Evolutionary conservation across 2,329 filamentous ascomycete species (phyloP), one percentile per base, ranked within the genome.

Genomic region (Trichoderma oligosporum): DNA sequence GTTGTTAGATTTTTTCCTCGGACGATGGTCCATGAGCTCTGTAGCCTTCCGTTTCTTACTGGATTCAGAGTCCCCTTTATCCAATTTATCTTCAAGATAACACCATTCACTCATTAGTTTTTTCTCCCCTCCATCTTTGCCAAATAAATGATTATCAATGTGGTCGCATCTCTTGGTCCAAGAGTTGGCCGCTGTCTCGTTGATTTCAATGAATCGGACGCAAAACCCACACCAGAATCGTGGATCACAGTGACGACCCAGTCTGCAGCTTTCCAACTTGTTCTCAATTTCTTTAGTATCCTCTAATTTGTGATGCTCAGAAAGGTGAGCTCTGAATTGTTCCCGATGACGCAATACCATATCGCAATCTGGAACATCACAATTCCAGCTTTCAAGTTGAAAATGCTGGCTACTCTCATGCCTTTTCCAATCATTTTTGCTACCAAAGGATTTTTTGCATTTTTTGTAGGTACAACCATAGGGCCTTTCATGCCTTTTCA

Each of bases 201-300:
- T 67, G 27, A 85, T 75, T n/a, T 74, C 69, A 12, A 90, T 73
- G 18, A 84, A 76, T 16, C 72, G 65, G 14, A 73, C 66, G 68
- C 91, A 96, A 68, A 96, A 96, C 0, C 91, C 91, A 66, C 92
- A 96, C 91, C 91, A 96, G 71, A 91, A 96, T 5, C 80, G 76
- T 2, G 74, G 73, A 62, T 87, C 83, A 27, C 80, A 82, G 59
- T 87, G 85, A 12, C 81, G 76, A 0, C 87, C 87, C 25, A 89
- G 81, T 6, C 81, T 81, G 62, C 82, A 82, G 5, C 70, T 73
- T 25, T 80, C 76, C 1, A 84, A 65, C 57, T 77, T 79, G 1
- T 68, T 63, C 1, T 80, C 74, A 1, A 79, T 38, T 2, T 63
- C 52, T 6, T 64, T 62, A 0, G 57, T 36, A 0, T 41, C 55